phyloP scores from a whole-genome alignment of 2,329 filamentous ascomycete species.

The Alternaria viburni region DNA sequence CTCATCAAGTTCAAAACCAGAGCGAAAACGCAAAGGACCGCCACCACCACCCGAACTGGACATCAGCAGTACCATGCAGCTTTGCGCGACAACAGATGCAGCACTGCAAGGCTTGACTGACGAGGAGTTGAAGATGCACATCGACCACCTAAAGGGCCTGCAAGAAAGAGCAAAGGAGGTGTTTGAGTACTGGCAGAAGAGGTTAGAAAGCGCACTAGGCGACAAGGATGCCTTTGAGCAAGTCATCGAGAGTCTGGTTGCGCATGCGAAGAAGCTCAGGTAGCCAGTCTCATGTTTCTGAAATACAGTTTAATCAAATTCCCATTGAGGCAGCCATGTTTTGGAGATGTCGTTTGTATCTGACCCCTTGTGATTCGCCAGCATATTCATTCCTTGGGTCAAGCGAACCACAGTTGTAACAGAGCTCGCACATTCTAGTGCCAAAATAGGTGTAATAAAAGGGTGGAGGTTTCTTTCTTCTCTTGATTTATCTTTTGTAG shows the following conservation, averaged over 20 bases:
- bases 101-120: conserved; percentile 81
- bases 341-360: background rate
- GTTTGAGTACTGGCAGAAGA: conserved; percentile 86
- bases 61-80: conserved; percentile 74
- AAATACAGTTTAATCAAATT: background rate
- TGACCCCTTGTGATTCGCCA: background rate
- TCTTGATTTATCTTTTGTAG: background rate
- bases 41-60: conserved; percentile 78
- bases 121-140: conserved; percentile 74
- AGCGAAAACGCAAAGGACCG: conserved; percentile 62
- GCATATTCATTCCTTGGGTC: background rate
- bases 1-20: conserved; percentile 44
- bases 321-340: background rate
- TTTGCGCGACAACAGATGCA: conserved; percentile 84
- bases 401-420: background rate
- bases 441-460: background rate
- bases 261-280: conserved; percentile 83
- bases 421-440: background rate
- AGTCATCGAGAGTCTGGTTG: conserved; percentile 95
- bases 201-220: conserved; percentile 83
- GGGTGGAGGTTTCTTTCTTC: background rate
- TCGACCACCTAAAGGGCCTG: conserved; percentile 71
- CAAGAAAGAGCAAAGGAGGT: conserved; percentile 76
- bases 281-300: conserved; percentile 43
- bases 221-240: conserved; percentile 95